Conservation (phyloP, 495 filamentous ascomycete species). For the Rostrohypoxylon terebratum region DNA sequence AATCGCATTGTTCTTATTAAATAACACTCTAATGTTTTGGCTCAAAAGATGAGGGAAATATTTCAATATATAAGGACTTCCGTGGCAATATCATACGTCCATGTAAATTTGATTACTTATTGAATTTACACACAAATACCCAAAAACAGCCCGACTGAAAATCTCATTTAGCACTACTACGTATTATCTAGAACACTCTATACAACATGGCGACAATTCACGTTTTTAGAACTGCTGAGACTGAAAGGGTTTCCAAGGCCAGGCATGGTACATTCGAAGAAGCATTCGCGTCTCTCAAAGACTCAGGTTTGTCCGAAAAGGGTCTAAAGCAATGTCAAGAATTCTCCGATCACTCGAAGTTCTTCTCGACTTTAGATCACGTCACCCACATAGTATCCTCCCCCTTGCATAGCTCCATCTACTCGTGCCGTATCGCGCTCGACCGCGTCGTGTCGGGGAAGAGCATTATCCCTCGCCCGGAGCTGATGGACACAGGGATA, state of each 20-base stretch:
- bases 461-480: background rate
- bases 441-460: background rate
- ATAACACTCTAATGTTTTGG: too few relatives aligned
- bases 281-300: background rate
- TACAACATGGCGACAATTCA: slow-evolving; percentile 2
- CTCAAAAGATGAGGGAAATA: too few relatives aligned
- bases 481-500: background rate
- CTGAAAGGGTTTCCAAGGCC: background rate
- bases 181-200: background rate
- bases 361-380: background rate
- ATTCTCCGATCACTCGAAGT: background rate
- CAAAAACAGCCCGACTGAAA: too few relatives aligned
- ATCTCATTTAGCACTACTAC: too few relatives aligned
- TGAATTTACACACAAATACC: too few relatives aligned
- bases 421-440: background rate
- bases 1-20: too few relatives aligned
- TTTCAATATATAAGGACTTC: too few relatives aligned
- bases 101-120: too few relatives aligned
- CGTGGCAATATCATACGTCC: too few relatives aligned
- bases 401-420: background rate
- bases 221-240: slow-evolving; percentile 1
- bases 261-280: background rate
- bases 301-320: background rate
- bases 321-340: background rate
- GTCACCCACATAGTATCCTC: background rate